Conservation (phyloP, 2,329 filamentous ascomycete species). For the Zymoseptoria passerinii region DNA sequence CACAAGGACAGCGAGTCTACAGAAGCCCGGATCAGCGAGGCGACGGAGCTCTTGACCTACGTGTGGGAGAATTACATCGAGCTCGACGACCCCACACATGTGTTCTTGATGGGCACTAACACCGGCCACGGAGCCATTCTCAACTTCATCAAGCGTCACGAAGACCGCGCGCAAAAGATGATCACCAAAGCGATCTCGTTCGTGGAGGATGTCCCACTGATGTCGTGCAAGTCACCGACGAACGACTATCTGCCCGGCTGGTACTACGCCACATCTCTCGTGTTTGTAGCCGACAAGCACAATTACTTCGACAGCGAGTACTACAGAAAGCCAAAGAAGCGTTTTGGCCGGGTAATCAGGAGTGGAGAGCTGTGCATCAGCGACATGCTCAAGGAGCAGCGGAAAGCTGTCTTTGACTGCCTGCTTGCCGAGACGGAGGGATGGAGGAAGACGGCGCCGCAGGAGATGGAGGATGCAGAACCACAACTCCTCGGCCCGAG, state of each 20-base stretch:
- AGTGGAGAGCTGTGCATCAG: slow-evolving; percentile 42
- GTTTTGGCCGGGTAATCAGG: slow-evolving; percentile 47
- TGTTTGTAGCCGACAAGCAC: slow-evolving; percentile 70
- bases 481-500: not conserved
- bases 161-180: slow-evolving; percentile 57
- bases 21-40: slow-evolving; percentile 35
- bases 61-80: slow-evolving; percentile 98
- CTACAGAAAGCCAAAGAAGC: slow-evolving; percentile 46
- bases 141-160: slow-evolving; percentile 61
- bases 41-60: slow-evolving; percentile 69
- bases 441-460: slow-evolving; percentile 20
- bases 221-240: slow-evolving; percentile 55
- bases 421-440: slow-evolving; percentile 37
- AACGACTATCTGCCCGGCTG: slow-evolving; percentile 72
- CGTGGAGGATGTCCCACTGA: slow-evolving; percentile 63
- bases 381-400: slow-evolving; percentile 50
- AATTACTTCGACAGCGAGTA: slow-evolving; percentile 62
- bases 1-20: slow-evolving; percentile 42
- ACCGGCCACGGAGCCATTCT: slow-evolving; percentile 79
- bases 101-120: slow-evolving; percentile 85
- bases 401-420: slow-evolving; percentile 41
- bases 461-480: slow-evolving; percentile 1
- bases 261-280: slow-evolving; percentile 74
- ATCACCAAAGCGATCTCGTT: slow-evolving; percentile 73
- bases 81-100: slow-evolving; percentile 58